Conservation (phyloP, 2,329 filamentous ascomycete species). For the Pseudocercospora fuligena region DNA sequence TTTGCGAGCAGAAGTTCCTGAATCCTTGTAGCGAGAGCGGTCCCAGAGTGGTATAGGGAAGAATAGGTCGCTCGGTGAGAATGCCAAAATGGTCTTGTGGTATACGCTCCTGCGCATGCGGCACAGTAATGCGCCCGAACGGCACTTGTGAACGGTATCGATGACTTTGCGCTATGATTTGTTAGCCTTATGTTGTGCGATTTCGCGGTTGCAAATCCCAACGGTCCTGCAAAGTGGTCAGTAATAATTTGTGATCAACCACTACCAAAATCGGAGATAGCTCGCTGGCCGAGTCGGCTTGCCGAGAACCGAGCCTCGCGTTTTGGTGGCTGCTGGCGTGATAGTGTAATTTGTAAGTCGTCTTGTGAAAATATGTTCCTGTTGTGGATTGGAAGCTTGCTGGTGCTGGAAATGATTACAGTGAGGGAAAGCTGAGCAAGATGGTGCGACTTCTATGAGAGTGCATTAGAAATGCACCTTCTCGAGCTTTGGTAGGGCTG, state of each 20-base stretch:
- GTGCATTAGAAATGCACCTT: neutral
- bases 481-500: neutral
- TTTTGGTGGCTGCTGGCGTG: neutral
- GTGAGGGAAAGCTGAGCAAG: neutral
- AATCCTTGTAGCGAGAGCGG: constrained; percentile 1
- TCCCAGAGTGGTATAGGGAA: neutral
- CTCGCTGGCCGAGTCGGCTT: neutral
- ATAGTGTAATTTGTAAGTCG: neutral
- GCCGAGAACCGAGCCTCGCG: neutral
- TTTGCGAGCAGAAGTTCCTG: constrained; percentile 2
- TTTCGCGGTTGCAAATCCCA: neutral
- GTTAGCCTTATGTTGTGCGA: neutral
- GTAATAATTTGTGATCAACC: neutral
- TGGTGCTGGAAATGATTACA: neutral
- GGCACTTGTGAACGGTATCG: neutral
- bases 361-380: neutral
- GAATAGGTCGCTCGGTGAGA: neutral
- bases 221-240: neutral
- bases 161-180: neutral
- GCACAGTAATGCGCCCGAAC: neutral
- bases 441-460: neutral
- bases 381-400: neutral
- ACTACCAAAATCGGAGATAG: neutral
- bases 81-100: neutral
- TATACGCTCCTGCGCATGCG: neutral